A percentile compares a stretch with the other conserved stretches of the same genome.
phyloP scores from a whole-genome alignment of 202 grass and related monocot species.

The Schoenoplectus triqueter region DNA sequence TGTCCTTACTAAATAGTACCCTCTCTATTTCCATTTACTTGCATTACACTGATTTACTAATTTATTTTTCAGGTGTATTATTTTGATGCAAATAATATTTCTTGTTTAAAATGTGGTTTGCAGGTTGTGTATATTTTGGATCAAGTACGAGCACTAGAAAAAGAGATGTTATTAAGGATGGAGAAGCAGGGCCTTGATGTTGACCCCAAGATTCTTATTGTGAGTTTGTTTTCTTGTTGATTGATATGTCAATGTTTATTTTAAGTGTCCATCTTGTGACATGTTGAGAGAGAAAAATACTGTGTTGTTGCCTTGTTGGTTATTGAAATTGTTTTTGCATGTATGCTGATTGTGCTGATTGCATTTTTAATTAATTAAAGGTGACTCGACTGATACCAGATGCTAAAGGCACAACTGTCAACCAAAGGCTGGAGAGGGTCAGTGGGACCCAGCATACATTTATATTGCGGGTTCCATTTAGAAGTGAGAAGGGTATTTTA shows the following conservation, averaged over 20 bases:
- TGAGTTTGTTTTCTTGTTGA: constrained; percentile 38
- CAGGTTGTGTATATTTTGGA: constrained; percentile 99
- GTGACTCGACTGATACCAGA: constrained; percentile 99
- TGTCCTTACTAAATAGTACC: no score
- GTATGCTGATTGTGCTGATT: background rate
- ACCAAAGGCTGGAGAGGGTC: constrained; percentile 91
- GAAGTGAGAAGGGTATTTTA: constrained; percentile 77
- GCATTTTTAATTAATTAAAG: constrained; percentile 48
- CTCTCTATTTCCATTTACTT: background rate
- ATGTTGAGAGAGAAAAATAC: background rate
- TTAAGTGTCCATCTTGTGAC: background rate
- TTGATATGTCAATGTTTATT: background rate
- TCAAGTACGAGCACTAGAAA: constrained; percentile 97
- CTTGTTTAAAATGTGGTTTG: constrained; percentile 18
- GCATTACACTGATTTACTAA: constrained; percentile 23
- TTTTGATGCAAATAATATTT: constrained; percentile 12
- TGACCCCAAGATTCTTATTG: constrained; percentile 92
- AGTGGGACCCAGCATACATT: constrained; percentile 80
- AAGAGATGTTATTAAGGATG: constrained; percentile 92
- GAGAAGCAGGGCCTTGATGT: constrained; percentile 88
- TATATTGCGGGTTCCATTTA: constrained; percentile 89
- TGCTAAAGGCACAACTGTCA: constrained; percentile 92
- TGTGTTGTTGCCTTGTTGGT: constrained; percentile 14
- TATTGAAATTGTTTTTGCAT: constrained; percentile 9
- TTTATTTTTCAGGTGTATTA: background rate